Evolutionary conservation across 331 rosid genomes (phyloP), one percentile per base, ranked within the genome.

Genomic region (Rhamnella rubrinervis): DNA sequence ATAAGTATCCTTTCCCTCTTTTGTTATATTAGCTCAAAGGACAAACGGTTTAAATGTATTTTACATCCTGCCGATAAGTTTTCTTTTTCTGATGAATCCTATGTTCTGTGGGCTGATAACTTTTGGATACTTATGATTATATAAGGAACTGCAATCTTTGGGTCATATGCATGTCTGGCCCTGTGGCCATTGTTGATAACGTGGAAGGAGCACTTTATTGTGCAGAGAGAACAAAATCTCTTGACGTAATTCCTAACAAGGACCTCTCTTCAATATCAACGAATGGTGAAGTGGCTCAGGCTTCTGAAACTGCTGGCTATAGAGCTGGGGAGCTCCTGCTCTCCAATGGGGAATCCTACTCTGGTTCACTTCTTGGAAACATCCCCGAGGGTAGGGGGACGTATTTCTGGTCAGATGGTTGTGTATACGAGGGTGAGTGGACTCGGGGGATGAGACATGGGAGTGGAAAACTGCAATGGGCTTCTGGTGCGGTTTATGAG

Each of bases 101-200:
- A 68, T 77, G 65, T 80, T 66, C 39, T 81, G 72, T 83, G 78
- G 59, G 77, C 76, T 77, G 87, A 72, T 73, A 77, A 73, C 38
- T 72, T 67, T 53, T 12, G 80, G 63, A 66, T 65, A 57, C 67
- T 71, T 78, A 39, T 70, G 75, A 73, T 74, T 74, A 57, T 78
- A 72, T 57, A 76, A 68, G 86, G 85, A 76, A 73, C 53, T 46
- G 76, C 62, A 80, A 68, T 71, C 81, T 80, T 83, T 78, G 76
- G 81, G 72, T 70, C 85, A 84, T 91, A 77, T 95, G 97, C 96
- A 95, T 95, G 99, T 95, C 99, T 95, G 87, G 88, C 96, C 88
- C 83, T 74, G 97, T 65, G 92, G 92, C 92, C 87, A 83, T 72
- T 64, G 88, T 58, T 81, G 93, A 61, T 73, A 83, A 67, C 56